Evolutionary conservation across 371 early-diverging fungal species (phyloP).

Genomic region (Polyrhizophydium stewartii): DNA sequence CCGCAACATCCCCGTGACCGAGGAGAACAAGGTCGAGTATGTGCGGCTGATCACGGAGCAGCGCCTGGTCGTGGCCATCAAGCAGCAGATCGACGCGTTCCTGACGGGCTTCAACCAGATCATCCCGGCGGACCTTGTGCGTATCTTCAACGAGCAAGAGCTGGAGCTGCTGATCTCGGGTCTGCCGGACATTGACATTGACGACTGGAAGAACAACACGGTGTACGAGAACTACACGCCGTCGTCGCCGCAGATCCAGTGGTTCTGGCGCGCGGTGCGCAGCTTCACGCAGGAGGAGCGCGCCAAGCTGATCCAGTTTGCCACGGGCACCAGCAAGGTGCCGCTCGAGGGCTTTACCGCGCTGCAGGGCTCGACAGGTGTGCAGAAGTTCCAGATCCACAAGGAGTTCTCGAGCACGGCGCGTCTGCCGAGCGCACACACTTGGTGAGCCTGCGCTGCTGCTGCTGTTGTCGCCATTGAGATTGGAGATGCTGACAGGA

Average conservation of each 20-base stretch:
- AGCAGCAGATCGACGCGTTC: constrained; percentile 92
- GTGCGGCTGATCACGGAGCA: constrained; percentile 89
- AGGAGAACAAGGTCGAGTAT: constrained; percentile 96
- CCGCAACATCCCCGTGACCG: constrained; percentile 88
- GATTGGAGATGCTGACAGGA: background rate
- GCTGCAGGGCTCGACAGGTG: constrained; percentile 90
- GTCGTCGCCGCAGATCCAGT: constrained; percentile 87
- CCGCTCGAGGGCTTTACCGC: constrained; percentile 95
- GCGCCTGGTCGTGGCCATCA: constrained; percentile 80
- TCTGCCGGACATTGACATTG: constrained; percentile 96
- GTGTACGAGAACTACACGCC: constrained; percentile 89
- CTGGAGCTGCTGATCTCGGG: constrained; percentile 98
- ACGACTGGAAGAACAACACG: constrained; percentile 99
- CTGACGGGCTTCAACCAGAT: constrained; percentile 95
- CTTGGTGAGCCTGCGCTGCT: constrained; percentile 61
- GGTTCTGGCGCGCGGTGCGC: constrained; percentile 99
- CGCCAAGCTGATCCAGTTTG: constrained; percentile 97
- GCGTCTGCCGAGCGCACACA: constrained; percentile 96
- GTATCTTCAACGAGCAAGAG: constrained; percentile 98
- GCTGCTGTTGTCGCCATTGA: background rate
- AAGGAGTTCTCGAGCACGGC: constrained; percentile 85
- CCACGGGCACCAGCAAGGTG: constrained; percentile 97
- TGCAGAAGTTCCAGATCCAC: constrained; percentile 98
- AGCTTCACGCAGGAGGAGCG: constrained; percentile 95
- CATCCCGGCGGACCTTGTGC: constrained; percentile 83